phyloP scores from a whole-genome alignment of 2,329 filamentous ascomycete species.

The Xylariomycetidae sp. region DNA sequence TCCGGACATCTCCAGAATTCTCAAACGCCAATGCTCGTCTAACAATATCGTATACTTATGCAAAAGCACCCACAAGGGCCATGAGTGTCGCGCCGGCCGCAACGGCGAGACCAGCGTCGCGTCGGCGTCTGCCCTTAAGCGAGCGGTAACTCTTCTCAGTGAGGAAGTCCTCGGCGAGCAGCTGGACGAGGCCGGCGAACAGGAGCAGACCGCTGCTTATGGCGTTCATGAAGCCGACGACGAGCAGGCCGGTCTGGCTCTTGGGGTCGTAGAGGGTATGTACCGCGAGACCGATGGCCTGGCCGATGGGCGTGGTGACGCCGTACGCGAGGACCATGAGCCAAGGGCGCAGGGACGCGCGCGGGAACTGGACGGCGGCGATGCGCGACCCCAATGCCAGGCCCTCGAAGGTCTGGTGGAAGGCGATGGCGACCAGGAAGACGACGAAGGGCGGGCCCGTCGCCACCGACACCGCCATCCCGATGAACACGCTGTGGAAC shows the following conservation, averaged over 20 bases:
- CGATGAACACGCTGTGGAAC: conserved; percentile 81
- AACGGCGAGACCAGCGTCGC: conserved; percentile 59
- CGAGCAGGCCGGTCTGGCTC: conserved; percentile 67
- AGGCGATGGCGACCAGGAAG: conserved; percentile 72
- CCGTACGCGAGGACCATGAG: conserved; percentile 75
- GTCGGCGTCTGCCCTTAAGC: conserved; percentile 54
- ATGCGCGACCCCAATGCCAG: conserved; percentile 81
- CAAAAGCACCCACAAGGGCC: conserved; percentile 68
- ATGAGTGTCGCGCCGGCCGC: conserved; percentile 60
- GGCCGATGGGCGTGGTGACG: conserved; percentile 72
- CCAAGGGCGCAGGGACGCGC: conserved; percentile 70
- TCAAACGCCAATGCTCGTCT: neutral
- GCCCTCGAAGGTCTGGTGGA: conserved; percentile 86
- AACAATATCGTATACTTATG: conserved; percentile 33
- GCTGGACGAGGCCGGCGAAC: conserved; percentile 77
- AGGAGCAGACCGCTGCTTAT: conserved; percentile 74
- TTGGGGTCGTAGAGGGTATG: conserved; percentile 76
- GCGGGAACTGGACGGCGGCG: conserved; percentile 73
- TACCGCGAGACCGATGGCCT: conserved; percentile 72
- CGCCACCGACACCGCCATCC: conserved; percentile 78
- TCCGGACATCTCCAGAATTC: conserved; percentile 1
- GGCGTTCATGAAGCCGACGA: conserved; percentile 84
- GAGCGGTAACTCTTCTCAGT: conserved; percentile 67
- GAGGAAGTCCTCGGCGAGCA: conserved; percentile 79
- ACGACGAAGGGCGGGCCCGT: conserved; percentile 75